Evolutionary conservation across 2,329 filamentous ascomycete genomes (phyloP).

Genomic region (Exophiala sideris): DNA sequence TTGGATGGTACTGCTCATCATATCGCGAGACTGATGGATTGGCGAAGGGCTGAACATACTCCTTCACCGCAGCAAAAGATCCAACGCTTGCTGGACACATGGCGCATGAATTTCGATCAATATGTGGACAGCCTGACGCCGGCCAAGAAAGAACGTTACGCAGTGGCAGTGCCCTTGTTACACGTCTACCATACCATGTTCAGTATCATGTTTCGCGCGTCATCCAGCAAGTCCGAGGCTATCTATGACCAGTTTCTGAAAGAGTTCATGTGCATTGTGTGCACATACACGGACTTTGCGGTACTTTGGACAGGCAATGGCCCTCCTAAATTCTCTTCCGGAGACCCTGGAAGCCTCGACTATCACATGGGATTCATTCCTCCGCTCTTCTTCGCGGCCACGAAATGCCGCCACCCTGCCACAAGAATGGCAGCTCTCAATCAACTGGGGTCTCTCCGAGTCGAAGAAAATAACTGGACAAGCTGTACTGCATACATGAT

Average conservation of each 20-base stretch:
- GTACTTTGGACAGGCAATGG: constrained; percentile 5
- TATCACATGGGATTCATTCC: constrained; percentile 21
- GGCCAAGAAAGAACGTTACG: constrained; percentile 1
- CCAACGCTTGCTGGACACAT: constrained; percentile 11
- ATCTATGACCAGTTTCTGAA: constrained; percentile 13
- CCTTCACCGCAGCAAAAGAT: constrained; percentile 6
- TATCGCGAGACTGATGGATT: constrained; percentile 17
- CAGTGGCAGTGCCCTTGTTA: constrained; percentile 5
- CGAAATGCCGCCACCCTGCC: constrained; percentile 18
- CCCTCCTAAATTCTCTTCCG: constrained; percentile 5
- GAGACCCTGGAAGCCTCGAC: constrained; percentile 8
- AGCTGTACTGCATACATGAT: constrained; percentile 22
- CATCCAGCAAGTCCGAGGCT: constrained; percentile 6
- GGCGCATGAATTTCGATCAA: constrained; percentile 12
- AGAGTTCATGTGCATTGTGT: constrained; percentile 19
- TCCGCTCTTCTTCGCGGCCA: constrained; percentile 24
- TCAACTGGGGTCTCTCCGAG: constrained; percentile 6
- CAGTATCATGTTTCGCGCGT: constrained; percentile 14
- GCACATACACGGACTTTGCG: constrained; percentile 12
- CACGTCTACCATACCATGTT: constrained; percentile 19
- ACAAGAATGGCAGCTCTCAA: constrained; percentile 12
- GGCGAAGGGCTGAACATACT: neutral
- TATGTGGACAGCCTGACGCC: constrained; percentile 6
- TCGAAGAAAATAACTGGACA: constrained; percentile 21
- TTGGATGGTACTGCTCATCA: constrained; percentile 18